A percentile compares a stretch with the other conserved stretches of the same genome.
phyloP scores from a whole-genome alignment of 306 rosid genomes.

The Medicago arabica region DNA sequence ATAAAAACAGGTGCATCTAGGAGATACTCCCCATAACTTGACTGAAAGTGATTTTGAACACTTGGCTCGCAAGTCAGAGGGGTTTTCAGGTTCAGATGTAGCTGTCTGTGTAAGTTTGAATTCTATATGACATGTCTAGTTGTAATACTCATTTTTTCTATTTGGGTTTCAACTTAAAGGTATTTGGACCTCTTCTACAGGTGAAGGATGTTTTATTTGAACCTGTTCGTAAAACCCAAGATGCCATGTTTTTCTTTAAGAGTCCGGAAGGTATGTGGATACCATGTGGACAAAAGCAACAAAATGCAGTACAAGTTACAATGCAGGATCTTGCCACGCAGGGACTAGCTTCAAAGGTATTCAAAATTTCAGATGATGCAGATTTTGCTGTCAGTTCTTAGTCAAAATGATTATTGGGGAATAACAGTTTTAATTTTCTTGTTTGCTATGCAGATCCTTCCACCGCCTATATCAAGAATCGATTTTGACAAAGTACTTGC shows the following conservation, averaged over 20 bases:
- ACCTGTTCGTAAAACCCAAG: constrained; percentile 99
- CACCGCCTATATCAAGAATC: constrained; percentile 82
- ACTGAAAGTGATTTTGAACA: constrained; percentile 86
- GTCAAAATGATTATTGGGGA: not conserved
- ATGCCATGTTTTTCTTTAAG: constrained; percentile 89
- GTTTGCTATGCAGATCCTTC: constrained; percentile 76
- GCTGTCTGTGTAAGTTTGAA: constrained; percentile 91
- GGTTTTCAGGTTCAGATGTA: constrained; percentile 97
- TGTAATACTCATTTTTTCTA: constrained; percentile 7
- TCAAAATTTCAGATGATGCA: constrained; percentile 9
- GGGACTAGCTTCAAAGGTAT: constrained; percentile 92
- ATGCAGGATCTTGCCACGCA: constrained; percentile 87
- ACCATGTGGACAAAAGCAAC: constrained; percentile 96
- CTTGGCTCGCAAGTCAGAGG: constrained; percentile 82
- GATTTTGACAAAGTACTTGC: constrained; percentile 99
- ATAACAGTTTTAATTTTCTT: constrained; percentile 17
- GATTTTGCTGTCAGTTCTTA: constrained; percentile 26
- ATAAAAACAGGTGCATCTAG: constrained; percentile 86
- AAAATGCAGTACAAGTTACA: constrained; percentile 67
- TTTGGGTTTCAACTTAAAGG: constrained; percentile 22
- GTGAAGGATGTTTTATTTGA: constrained; percentile 98
- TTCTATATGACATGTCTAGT: constrained; percentile 22
- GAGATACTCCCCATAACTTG: constrained; percentile 95
- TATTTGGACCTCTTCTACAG: constrained; percentile 48
- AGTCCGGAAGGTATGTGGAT: constrained; percentile 72